Base-by-base conservation (phyloP, 1,139 yeast genomes). In the Blastobotrys ciferrii region DNA sequence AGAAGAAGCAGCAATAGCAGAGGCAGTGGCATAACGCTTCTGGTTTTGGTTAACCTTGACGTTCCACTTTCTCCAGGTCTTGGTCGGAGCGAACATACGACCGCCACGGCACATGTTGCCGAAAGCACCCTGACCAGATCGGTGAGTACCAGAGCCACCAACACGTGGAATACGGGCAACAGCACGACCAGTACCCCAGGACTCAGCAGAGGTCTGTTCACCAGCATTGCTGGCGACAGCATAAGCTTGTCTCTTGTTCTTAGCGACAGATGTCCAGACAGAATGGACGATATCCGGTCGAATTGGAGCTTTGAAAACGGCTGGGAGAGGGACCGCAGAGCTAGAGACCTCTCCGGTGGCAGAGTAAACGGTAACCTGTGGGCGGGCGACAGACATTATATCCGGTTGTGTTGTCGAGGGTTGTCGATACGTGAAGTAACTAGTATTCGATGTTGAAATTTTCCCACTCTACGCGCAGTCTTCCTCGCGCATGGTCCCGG, bases 31-130 rank as follows among this genome's bases (percentile, higher is more conserved):
- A 78, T 91, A 92, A 80, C 98, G 92, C 86, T 91, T 92, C 82
- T 92, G 96, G 88, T 91, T 92, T 79, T 89, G 97, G 96, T 92
- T 92, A 70, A 92, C 96, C 86, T 89, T 92, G 74, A 92, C 95
- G 89, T 94, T 95, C 98, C 98, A 92, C 81, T 85, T 89, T 87
- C 98, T 89, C 98, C 98, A 92, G 77, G 96, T 89, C 85, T 94
- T 92, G 78, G 98, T 92, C 77, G 98, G 98, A 77, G 98, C 97
- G 73, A 92, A 92, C 98, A 92, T 92, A 81, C 98, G 96, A 82
- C 98, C 98, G 77, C 98, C 97, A 81, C 98, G 92, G 85, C 98
- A 92, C 98, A 92, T 92, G 94, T 92, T 92, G 84, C 98, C 98
- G 83, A 92, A 92, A 74, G 98, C 98, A 77, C 91, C 98, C 81